These are phyloP conservation scores for Haplosporangium sp. DNA, from an alignment of 371 early-diverging fungal species.

Conservation along the genomic window DNA sequence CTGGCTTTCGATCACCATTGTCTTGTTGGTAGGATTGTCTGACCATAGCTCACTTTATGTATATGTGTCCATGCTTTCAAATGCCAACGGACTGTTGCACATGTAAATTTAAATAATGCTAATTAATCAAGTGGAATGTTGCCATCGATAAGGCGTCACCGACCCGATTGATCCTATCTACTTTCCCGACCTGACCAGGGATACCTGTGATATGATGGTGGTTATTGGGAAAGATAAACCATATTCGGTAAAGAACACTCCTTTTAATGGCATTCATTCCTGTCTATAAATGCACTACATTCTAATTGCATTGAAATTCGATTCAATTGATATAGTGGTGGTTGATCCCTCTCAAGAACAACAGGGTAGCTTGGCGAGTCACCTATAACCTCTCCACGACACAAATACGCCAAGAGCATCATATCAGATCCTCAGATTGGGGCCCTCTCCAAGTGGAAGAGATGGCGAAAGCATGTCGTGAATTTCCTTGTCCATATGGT, in stretches of 20 bases:
- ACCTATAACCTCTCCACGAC: slow-evolving; percentile 47
- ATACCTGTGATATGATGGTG: slow-evolving; percentile 47
- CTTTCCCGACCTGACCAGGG: slow-evolving; percentile 39
- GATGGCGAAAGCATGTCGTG: slow-evolving; percentile 38
- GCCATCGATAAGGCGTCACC: slow-evolving; percentile 23
- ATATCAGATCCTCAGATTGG: slow-evolving; percentile 46
- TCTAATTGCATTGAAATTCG: not conserved
- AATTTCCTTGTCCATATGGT: slow-evolving; percentile 46
- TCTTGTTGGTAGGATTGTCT: slow-evolving; percentile 33
- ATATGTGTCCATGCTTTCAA: not conserved
- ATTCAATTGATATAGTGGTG: slow-evolving; percentile 28
- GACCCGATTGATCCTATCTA: slow-evolving; percentile 51
- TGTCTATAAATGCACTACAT: not conserved
- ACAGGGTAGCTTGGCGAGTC: slow-evolving; percentile 51
- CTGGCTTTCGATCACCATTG: slow-evolving; percentile 51
- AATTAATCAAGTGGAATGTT: too few species aligned
- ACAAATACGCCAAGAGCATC: slow-evolving; percentile 41
- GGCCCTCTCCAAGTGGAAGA: slow-evolving; percentile 38
- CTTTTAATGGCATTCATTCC: too few species aligned
- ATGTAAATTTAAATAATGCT: too few species aligned
- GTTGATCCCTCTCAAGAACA: slow-evolving; percentile 39
- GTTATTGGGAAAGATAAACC: slow-evolving; percentile 54
- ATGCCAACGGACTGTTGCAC: not conserved
- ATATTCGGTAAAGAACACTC: slow-evolving; percentile 37
- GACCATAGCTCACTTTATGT: not conserved